Base-by-base conservation (phyloP, 257 asterid genomes). In the Nicotiana sylvestris region DNA sequence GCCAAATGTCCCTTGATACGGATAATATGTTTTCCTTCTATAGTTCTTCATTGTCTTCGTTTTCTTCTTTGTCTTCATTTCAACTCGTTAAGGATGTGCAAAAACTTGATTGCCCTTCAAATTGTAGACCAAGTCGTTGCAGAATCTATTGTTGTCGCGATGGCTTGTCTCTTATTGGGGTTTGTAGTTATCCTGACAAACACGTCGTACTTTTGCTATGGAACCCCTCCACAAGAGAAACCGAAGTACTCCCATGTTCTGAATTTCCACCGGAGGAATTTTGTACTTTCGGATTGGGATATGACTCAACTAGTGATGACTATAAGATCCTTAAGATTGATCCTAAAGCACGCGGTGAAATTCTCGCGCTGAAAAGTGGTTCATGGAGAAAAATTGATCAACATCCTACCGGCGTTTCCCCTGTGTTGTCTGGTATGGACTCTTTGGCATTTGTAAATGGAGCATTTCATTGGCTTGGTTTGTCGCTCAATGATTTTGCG, bases 391-490 rank as follows among this genome's bases (percentile, higher is more conserved):
- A 39, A 17, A 39, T 37, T 69, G 56, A 69, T 18, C 2, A 69
- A 39, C 35, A 1, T 39, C 78, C 58, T 69, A 10, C 6, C n/a
- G 18, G 32, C 1, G 5, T 4, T 69, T 6, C 2, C 18, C 77
- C 77, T 6, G 33, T n/a, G 57, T 10, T n/a, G 18, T n/a, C 1
- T 4, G 4, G n/a, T 70, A 12, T 15, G 87, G 84, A 13, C 53
- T 51, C 33, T 30, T 46, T 21, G 81, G 86, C 25, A n/a, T 82
- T 18, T 74, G 58, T 70, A 37, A 56, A 39, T n/a, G 58, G 78
- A 70, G 78, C 55, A 82, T 66, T 66, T 78, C 13, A 35, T 84
- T 33, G 78, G 53, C 17, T 17, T 87, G 46, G 81, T 69, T 69
- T 16, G 16, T 37, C 55, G 10, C 29, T 69, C 6, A n/a, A 37